Percentiles rank a stretch among this genome's conserved stretches.
These are phyloP conservation scores for Fusarium armeniacum DNA, from an alignment of 2,329 filamentous ascomycete species.

Conservation along the genomic window DNA sequence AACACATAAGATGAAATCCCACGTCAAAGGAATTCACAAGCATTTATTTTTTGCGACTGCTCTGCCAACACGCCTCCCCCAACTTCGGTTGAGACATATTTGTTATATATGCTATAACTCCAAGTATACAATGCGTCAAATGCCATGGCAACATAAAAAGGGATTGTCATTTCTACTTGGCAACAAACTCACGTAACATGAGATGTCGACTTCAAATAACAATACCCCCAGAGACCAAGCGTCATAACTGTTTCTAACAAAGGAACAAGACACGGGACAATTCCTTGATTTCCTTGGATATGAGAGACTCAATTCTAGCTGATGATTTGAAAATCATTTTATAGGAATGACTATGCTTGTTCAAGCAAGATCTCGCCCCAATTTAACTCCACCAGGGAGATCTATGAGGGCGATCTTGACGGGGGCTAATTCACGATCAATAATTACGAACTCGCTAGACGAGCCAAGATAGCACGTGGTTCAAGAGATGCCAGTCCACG, in stretches of 20 bases:
- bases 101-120: neutral
- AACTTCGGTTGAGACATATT: constrained; percentile 30
- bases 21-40: constrained; percentile 35
- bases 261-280: constrained; percentile 15
- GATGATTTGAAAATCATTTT: neutral
- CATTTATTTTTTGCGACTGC: constrained; percentile 5
- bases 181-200: constrained; percentile 13
- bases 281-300: constrained; percentile 2
- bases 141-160: constrained; percentile 25
- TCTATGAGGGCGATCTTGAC: constrained; percentile 10
- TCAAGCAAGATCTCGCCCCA: constrained; percentile 4
- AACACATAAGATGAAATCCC: constrained; percentile 29
- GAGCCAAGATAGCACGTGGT: constrained; percentile 2
- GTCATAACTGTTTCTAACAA: constrained; percentile 10
- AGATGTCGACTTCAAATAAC: neutral
- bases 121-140: constrained; percentile 7
- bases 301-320: neutral
- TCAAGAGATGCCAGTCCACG: neutral
- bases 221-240: constrained; percentile 1
- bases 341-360: constrained; percentile 23
- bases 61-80: constrained; percentile 29
- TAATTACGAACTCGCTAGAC: neutral
- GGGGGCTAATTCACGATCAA: neutral
- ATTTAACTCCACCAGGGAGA: constrained; percentile 23
- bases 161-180: constrained; percentile 2